Base-by-base conservation (phyloP, 2,329 filamentous ascomycete genomes). In the Scedosporium aurantiacum region DNA sequence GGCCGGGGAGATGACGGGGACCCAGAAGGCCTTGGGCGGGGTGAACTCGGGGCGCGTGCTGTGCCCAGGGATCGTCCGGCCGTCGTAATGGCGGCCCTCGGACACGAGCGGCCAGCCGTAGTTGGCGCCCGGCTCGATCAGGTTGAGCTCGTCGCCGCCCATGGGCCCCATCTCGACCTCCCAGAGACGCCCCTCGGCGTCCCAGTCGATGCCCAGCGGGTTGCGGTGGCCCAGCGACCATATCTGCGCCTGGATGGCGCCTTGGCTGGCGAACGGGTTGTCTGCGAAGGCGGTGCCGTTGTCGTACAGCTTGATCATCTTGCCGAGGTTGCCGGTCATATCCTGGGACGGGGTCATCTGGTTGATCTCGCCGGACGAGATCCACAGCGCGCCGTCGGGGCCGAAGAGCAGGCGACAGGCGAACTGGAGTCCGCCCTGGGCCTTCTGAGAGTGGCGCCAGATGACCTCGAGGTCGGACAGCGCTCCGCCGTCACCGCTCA, bases 111-210 rank as follows among this genome's bases (percentile, higher is more conserved):
- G 70, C 70, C 70, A 72, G 60, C 70, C 70, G 65, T 72, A 72
- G 67, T 72, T 72, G 66, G 65, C 68, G 64, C 70, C 70, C 60
- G 55, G 43, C 65, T 70, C 18, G 67, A 72, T 72, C 65, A 72
- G 66, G 67, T 72, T 72, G 65, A 72, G 64, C 68, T 72, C 70
- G 63, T 72, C 70, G 65, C 70, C 70, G 64, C 70, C 70, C 66
- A 68, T 68, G 58, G 70, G 70, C 2, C 70, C 70, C 70, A 72
- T 72, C 65, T 72, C 70, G 63, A 71, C 63, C 66, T 72, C 70
- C 70, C 70, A 72, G 62, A 72, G 69, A 58, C 70, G 70, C 4
- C 70, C 70, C 64, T 72, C 59, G 54, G 66, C 69, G 66, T 72
- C 70, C 62, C 65, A 70, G 70, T 70, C 70, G 63, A 71, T 70